Evolutionary conservation across 225 moss, liverwort and hornwort species (phyloP).

Genomic region (Straminergon stramineum): DNA sequence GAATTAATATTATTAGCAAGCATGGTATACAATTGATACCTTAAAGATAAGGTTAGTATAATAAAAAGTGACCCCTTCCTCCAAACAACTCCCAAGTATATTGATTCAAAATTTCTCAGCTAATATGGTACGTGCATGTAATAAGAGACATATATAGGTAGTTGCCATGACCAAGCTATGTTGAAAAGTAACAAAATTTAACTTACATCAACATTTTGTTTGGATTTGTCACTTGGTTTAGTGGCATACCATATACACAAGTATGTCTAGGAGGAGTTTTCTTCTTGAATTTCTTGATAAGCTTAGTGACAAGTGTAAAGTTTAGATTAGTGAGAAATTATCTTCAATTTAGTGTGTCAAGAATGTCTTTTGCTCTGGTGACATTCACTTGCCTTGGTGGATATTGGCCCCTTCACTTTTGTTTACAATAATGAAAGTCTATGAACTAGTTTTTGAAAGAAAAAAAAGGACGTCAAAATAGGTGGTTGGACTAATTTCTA

Average conservation of each 20-base stretch:
- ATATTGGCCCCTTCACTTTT: background rate
- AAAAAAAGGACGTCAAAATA: background rate
- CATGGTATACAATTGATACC: background rate
- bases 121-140: rapidly evolving
- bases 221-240: rapidly evolving
- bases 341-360: background rate
- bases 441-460: background rate
- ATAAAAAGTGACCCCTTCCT: rapidly evolving
- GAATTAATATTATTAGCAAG: background rate
- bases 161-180: background rate
- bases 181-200: background rate
- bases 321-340: background rate
- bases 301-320: background rate
- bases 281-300: background rate
- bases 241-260: rapidly evolving
- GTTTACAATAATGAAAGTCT: too few species aligned
- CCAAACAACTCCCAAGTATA: background rate
- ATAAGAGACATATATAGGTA: rapidly evolving
- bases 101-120: rapidly evolving
- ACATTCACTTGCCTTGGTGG: background rate
- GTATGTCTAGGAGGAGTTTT: background rate
- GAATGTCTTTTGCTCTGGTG: background rate
- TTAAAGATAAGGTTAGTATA: background rate
- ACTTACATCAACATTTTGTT: background rate
- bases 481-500: background rate